phyloP scores from a whole-genome alignment of 306 rosid species.

The Alnus rubra region DNA sequence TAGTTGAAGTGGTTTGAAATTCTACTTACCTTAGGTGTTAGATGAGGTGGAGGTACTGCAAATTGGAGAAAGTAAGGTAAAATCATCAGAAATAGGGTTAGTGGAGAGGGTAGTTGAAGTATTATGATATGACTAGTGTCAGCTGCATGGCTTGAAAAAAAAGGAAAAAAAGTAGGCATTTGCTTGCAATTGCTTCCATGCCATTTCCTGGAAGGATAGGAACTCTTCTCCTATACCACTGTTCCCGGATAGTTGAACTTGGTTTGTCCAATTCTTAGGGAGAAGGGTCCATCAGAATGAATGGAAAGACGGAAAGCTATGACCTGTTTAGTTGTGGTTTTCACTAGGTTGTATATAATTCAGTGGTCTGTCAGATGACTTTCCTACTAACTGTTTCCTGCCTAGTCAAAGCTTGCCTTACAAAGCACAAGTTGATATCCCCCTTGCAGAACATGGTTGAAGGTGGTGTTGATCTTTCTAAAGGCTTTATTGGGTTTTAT shows the following conservation, averaged over 20 bases:
- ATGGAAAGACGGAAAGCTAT: neutral
- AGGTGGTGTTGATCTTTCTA: neutral
- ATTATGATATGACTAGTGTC: neutral
- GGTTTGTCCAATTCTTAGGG: neutral
- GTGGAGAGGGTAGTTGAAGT: neutral
- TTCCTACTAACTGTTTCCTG: constrained; percentile 3
- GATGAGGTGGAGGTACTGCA: neutral
- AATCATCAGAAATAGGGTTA: neutral
- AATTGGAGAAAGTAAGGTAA: neutral
- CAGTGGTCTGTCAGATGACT: neutral
- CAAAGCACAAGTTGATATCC: neutral
- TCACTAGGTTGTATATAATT: neutral
- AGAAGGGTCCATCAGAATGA: neutral
- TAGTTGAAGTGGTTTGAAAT: neutral
- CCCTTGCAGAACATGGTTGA: neutral
- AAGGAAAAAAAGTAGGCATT: neutral
- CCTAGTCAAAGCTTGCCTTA: neutral
- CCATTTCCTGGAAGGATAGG: neutral
- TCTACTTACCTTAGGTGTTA: neutral
- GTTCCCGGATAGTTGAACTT: neutral
- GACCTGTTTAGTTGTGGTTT: neutral
- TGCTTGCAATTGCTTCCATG: neutral
- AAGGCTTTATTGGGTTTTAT: neutral
- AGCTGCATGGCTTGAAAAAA: neutral
- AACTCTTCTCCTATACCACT: neutral